phyloP scores from a whole-genome alignment of 192 early-diverging fungal species.

The Radiomyces spectabilis region DNA sequence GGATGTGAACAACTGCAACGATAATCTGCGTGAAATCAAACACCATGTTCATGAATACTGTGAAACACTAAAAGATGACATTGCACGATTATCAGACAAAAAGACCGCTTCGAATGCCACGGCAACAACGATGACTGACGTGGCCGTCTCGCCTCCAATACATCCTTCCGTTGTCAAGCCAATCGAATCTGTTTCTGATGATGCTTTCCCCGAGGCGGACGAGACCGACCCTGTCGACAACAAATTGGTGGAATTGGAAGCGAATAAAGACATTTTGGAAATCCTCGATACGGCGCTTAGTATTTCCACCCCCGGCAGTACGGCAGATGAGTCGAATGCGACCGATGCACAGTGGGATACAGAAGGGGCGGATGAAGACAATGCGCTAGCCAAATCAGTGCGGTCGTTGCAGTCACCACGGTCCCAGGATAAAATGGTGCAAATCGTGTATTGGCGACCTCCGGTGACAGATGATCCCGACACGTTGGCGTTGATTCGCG shows the following conservation, averaged over 20 bases:
- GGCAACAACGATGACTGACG: neutral
- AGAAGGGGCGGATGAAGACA: neutral
- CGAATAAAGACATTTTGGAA: conserved; percentile 28
- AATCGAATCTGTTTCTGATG: conserved; percentile 20
- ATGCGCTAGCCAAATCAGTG: neutral
- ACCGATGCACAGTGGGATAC: neutral
- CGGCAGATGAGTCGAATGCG: conserved; percentile 5
- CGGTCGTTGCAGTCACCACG: conserved; percentile 34
- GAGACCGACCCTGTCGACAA: neutral
- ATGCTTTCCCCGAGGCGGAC: conserved; percentile 7
- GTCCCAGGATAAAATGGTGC: conserved; percentile 45
- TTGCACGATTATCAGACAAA: neutral
- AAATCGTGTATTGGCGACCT: conserved; percentile 44
- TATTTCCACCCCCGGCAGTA: conserved; percentile 41
- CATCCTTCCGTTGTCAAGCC: too few relatives aligned
- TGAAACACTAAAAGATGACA: conserved; percentile 1
- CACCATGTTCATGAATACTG: conserved; percentile 29
- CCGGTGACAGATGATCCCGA: conserved; percentile 26
- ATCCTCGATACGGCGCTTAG: conserved; percentile 38
- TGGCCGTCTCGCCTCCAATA: too few relatives aligned
- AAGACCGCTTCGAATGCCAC: neutral
- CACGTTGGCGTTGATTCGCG: conserved; percentile 8
- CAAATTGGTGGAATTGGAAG: conserved; percentile 15
- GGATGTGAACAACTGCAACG: conserved; percentile 66
- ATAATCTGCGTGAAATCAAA: conserved; percentile 57